Conservation (phyloP, 2,329 filamentous ascomycete species). For the Didymella glomerata region DNA sequence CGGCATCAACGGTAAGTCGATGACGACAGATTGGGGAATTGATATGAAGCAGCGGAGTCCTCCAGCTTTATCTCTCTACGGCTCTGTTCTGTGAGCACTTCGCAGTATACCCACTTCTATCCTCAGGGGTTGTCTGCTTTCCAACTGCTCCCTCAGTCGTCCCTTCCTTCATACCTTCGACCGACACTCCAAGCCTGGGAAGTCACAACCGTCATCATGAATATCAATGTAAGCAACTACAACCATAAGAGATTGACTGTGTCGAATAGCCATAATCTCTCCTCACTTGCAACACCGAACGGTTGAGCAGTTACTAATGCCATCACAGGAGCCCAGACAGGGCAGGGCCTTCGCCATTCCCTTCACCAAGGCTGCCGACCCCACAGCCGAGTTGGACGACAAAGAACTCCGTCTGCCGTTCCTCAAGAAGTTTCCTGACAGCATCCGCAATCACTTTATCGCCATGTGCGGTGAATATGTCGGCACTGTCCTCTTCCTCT, state of each 20-base stretch:
- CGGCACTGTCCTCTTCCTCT: slow-evolving; percentile 53
- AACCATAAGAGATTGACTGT: not conserved
- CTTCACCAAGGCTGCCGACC: slow-evolving; percentile 27
- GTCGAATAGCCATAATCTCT: not conserved
- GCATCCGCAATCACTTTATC: slow-evolving; percentile 28
- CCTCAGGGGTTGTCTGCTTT: not conserved
- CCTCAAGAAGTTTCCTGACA: slow-evolving; percentile 22
- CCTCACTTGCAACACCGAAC: not conserved
- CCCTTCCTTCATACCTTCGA: not conserved
- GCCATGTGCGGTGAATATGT: slow-evolving; percentile 49
- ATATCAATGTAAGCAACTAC: slow-evolving; percentile 16
- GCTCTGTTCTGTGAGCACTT: not conserved
- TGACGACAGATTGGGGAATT: slow-evolving; percentile 6
- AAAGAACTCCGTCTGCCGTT: slow-evolving; percentile 23
- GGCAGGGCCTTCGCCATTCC: slow-evolving; percentile 27
- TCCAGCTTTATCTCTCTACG: not conserved
- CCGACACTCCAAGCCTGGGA: not conserved
- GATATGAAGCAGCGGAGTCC: not conserved
- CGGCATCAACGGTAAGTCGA: slow-evolving; percentile 3
- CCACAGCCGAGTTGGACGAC: slow-evolving; percentile 21
- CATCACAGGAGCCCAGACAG: slow-evolving; percentile 21
- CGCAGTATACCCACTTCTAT: not conserved
- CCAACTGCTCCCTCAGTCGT: not conserved
- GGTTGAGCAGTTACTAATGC: not conserved
- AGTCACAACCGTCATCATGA: slow-evolving; percentile 4